Evolutionary conservation across 352 stramenopile genomes (phyloP).

Genomic region (Globisporangium paroecandrum): DNA sequence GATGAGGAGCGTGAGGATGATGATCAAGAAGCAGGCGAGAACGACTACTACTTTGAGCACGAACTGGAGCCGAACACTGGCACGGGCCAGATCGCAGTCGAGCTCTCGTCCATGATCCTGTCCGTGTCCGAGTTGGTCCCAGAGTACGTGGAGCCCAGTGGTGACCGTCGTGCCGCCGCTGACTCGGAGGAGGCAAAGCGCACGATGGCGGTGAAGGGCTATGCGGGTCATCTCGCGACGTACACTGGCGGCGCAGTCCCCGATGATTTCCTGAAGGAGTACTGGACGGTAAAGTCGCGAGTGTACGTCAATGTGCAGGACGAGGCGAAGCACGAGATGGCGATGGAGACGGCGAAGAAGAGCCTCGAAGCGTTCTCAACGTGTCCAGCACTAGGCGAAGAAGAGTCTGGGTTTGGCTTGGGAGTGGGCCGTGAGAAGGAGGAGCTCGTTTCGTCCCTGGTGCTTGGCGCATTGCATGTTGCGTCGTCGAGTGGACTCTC

Average conservation of each 20-base stretch:
- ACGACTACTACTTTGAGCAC: conserved; percentile 49
- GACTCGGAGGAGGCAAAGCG: conserved; percentile 28
- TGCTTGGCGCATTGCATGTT: neutral
- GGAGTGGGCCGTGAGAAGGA: neutral
- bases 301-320: conserved; percentile 23
- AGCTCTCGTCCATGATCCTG: conserved; percentile 54
- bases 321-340: conserved; percentile 21
- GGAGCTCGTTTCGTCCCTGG: neutral
- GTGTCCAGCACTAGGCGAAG: conserved; percentile 3
- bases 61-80: conserved; percentile 55
- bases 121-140: conserved; percentile 37
- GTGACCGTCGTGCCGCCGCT: conserved; percentile 9
- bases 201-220: conserved; percentile 55
- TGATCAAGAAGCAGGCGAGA: conserved; percentile 23
- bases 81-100: conserved; percentile 43
- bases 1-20: conserved; percentile 21
- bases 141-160: conserved; percentile 29
- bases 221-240: conserved; percentile 57
- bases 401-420: neutral
- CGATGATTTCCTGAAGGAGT: conserved; percentile 73
- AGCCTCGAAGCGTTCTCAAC: conserved; percentile 45
- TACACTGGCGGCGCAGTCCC: conserved; percentile 40
- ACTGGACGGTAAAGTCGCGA: conserved; percentile 63
- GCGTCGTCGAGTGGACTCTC: conserved; percentile 12
- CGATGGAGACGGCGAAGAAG: conserved; percentile 13